phyloP scores from a whole-genome alignment of 768 basidiomycete species.

The Auriscalpium orientale region DNA sequence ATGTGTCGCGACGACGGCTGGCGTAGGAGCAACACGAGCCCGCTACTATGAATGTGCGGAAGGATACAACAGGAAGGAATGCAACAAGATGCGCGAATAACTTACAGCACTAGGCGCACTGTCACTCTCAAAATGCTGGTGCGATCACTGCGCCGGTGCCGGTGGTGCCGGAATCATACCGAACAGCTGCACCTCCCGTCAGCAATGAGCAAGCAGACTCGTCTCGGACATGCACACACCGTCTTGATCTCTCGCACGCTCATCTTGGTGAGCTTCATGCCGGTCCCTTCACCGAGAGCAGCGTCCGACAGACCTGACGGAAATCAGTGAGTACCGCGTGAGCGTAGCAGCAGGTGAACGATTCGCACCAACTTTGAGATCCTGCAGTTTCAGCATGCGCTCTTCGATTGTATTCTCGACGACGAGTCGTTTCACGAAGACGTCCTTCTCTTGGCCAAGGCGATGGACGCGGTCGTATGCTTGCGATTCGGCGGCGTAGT shows the following conservation, averaged over 20 bases:
- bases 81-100: too few species aligned
- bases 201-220: not conserved
- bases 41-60: too few species aligned
- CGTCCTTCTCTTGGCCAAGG: conserved; percentile 62
- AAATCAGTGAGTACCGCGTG: not conserved
- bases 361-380: conserved; percentile 48
- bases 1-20: too few species aligned
- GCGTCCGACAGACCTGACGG: conserved; percentile 55
- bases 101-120: too few species aligned
- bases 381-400: conserved; percentile 64
- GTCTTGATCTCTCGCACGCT: conserved; percentile 64
- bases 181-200: conserved; percentile 16
- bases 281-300: conserved; percentile 61
- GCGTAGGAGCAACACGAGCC: too few species aligned
- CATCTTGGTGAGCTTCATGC: conserved; percentile 52
- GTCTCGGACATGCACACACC: conserved; percentile 28
- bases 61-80: too few species aligned
- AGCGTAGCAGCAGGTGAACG: not conserved
- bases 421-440: conserved; percentile 60
- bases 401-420: conserved; percentile 70
- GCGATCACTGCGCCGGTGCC: too few species aligned
- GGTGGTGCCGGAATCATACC: conserved; percentile 15
- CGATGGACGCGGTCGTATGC: conserved; percentile 57
- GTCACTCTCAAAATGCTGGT: too few species aligned
- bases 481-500: conserved; percentile 64